Base-by-base conservation (phyloP, 2,329 filamentous ascomycete species). In the Ophiostoma sp. region DNA sequence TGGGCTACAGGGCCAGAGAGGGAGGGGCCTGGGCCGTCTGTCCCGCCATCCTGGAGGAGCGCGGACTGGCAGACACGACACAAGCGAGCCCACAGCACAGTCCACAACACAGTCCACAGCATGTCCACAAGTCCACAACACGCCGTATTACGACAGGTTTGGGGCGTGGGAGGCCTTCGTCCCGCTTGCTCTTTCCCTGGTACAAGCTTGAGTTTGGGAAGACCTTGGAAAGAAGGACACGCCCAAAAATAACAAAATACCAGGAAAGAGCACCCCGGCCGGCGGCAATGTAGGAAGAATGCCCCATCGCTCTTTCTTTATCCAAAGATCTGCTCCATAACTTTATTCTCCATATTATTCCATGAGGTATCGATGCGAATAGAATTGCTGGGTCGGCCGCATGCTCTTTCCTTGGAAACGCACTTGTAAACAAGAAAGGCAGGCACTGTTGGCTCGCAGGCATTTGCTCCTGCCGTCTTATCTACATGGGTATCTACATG, bases 11-110 rank as follows among this genome's bases (percentile, higher is more conserved):
- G 19, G 59, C 33, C 17, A 22, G 31, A 22, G 52, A 31, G 55
- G n/a, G n/a, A n/a, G n/a, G n/a, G n/a, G 33, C n/a, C 36, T 42
- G 61, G 22, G 63, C 63, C 22, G 63, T 22, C 64, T 48, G 28
- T 68, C 42, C 63, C 64, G 63, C 63, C 63, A 48, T 33, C 25
- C 63, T 28, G 63, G 39, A 68, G 42, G 42, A 68, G 63, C 22
- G 42, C 39, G 63, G 25, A 50, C 42, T 50, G 64, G 42, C 64
- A 48, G 22, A 50, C 25, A 64, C 36, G 36, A 45, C 61, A 25
- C 36, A 64, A 3, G 61, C 61, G 61, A 64, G 61, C n/a, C 61
- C 33, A 63, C 57, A 28, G 25, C 15, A 12, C 9, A 6, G 59
- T 42, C 59, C 59, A 63, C 57, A 22, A 33, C 31, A 39, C n/a